A percentile compares a stretch with the other conserved stretches of the same genome.
phyloP scores from a whole-genome alignment of 2,329 filamentous ascomycete species.

The Proliferodiscus dingleyae region DNA sequence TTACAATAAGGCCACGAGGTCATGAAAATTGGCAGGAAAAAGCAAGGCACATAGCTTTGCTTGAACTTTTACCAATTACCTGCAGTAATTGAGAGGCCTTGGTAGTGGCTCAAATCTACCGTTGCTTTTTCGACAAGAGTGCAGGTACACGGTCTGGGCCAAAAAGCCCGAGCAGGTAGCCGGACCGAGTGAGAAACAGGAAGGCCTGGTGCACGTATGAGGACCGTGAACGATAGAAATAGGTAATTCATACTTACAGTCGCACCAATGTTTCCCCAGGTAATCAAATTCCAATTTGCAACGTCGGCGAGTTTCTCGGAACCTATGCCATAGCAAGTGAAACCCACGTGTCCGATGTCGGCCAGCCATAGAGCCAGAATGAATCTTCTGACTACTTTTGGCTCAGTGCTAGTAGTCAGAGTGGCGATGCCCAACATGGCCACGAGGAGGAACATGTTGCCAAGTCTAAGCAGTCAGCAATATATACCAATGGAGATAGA shows the following conservation, averaged over 20 bases:
- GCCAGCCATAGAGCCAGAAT: slow-evolving; percentile 59
- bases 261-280: slow-evolving; percentile 68
- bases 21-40: no score
- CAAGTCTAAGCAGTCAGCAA: slow-evolving; percentile 46
- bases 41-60: background rate
- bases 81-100: no score
- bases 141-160: slow-evolving; percentile 37
- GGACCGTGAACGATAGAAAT: background rate
- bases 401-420: slow-evolving; percentile 58
- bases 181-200: slow-evolving; percentile 50
- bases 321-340: slow-evolving; percentile 56
- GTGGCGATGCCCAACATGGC: slow-evolving; percentile 60
- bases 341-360: slow-evolving; percentile 62
- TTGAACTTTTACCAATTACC: background rate
- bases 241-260: slow-evolving; percentile 42
- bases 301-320: slow-evolving; percentile 48
- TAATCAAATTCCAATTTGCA: slow-evolving; percentile 60
- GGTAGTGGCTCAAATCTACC: background rate
- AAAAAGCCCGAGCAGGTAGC: slow-evolving; percentile 57
- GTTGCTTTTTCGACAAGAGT: slow-evolving; percentile 5
- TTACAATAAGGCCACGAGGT: no score
- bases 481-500: background rate
- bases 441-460: slow-evolving; percentile 64
- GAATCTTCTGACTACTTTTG: slow-evolving; percentile 62
- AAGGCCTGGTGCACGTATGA: slow-evolving; percentile 37